Base-by-base conservation (phyloP, 2,329 filamentous ascomycete species). In the Hymenoscyphus infarciens region DNA sequence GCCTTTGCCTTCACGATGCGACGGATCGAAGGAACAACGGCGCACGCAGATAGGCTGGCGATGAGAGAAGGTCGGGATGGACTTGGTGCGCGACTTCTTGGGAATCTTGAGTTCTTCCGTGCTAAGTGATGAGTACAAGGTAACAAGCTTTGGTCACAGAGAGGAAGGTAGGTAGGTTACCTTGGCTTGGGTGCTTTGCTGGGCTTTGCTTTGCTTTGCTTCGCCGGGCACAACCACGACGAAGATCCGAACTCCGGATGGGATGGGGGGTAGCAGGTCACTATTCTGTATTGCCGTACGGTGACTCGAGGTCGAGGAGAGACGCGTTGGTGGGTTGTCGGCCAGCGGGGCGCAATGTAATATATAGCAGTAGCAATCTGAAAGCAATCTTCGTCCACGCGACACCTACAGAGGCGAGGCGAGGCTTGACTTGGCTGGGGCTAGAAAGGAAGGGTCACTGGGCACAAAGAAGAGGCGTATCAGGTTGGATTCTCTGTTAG, bases 21-120 rank as follows among this genome's bases (percentile, higher is more conserved):
- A 53, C 57, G 57, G 57, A 22, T 52, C 27, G 57, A 53, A 35
- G 57, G 42, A 59, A 39, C 25, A 59, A 59, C 19, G 56, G n/a
- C 25, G 56, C n/a, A 15, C 33, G 4, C n/a, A 29, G 56, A 45
- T 42, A 39, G 56, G 33, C 33, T 25, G 33, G 33, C 15, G 5
- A 19, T 5, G 39, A 42, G 39, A 42, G 19, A 42, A 16, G 15
- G 39, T n/a, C 15, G 5, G 5, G 13, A 5, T 39, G 10, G 38
- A 39, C 25, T 39, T 39, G 4, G 38, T 39, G 10, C 16, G 13
- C 10, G 16, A 16, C 38, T 39, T 39, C 38, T 39, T 39, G 38
- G 38, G 16, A 39, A 5, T 39, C 38, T 39, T 39, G 16, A 15
- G 15, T 42, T 42, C 15, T 42, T 42, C 39, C 39, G 15, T 42